Evolutionary conservation across 163 green algal species (phyloP).

Genomic region (Chlamydomonas reinhardtii): DNA sequence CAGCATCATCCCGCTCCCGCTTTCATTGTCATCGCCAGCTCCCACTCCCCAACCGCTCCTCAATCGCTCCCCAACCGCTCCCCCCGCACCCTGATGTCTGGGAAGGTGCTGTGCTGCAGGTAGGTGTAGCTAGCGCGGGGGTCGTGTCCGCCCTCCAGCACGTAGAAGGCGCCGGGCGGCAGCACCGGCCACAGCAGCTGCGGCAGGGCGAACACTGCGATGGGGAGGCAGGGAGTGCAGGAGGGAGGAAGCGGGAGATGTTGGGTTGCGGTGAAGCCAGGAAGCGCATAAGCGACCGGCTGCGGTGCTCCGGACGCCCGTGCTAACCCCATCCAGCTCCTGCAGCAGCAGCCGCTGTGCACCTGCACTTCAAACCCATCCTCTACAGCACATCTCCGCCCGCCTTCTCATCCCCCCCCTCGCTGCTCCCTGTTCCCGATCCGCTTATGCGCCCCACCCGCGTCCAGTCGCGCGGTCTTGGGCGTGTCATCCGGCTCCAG

Average conservation of each 20-base stretch:
- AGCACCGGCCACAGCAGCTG: conserved; percentile 34
- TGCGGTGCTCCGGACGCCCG: too few relatives aligned
- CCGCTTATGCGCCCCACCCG: conserved; percentile 3
- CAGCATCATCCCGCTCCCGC: too few relatives aligned
- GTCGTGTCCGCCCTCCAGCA: conserved; percentile 13
- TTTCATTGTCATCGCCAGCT: too few relatives aligned
- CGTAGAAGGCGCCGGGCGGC: conserved; percentile 30
- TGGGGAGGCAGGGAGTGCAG: too few relatives aligned
- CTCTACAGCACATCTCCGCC: too few relatives aligned
- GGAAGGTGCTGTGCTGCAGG: conserved; percentile 25
- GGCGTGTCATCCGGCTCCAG: conserved; percentile 1
- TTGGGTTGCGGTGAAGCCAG: too few relatives aligned
- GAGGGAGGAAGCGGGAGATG: background rate
- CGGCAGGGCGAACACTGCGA: conserved; percentile 18
- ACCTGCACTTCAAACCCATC: too few relatives aligned
- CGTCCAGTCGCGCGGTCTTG: background rate
- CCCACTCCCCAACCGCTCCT: background rate
- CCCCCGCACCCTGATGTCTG: background rate
- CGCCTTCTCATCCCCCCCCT: background rate
- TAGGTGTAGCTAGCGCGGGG: conserved; percentile 15
- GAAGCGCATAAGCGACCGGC: too few relatives aligned
- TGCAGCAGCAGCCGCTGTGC: too few relatives aligned
- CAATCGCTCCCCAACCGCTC: background rate
- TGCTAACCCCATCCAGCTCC: too few relatives aligned
- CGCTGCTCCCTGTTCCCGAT: background rate